Evolutionary conservation across 768 basidiomycete genomes (phyloP).

Genomic region (Bullera alba): DNA sequence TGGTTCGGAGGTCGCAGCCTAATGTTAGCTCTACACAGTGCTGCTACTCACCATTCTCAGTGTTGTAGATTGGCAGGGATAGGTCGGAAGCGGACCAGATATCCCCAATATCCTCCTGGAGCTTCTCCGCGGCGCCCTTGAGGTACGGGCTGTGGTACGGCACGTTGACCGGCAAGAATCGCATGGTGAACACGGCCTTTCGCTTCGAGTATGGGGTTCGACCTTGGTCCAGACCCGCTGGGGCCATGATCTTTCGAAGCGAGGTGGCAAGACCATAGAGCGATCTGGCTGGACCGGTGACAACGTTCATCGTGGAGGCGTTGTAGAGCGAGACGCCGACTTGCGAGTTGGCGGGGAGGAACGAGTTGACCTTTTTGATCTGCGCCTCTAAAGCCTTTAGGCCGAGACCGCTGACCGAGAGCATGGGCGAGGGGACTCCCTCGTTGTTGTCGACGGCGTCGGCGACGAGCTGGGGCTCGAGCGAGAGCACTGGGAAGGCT

Average conservation of each 20-base stretch:
- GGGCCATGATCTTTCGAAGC: slow-evolving; percentile 81
- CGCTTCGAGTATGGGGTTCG: slow-evolving; percentile 87
- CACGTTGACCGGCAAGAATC: slow-evolving; percentile 91
- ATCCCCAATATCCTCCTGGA: slow-evolving; percentile 70
- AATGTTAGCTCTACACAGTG: slow-evolving; percentile 16
- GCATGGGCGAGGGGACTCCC: slow-evolving; percentile 87
- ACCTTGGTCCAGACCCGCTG: slow-evolving; percentile 82
- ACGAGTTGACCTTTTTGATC: slow-evolving; percentile 76
- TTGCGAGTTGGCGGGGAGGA: slow-evolving; percentile 70
- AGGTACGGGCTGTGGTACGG: slow-evolving; percentile 94
- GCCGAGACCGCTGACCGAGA: slow-evolving; percentile 75
- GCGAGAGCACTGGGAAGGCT: slow-evolving; percentile 81
- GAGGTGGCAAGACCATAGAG: slow-evolving; percentile 91
- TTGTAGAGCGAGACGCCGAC: slow-evolving; percentile 86
- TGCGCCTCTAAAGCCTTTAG: slow-evolving; percentile 68
- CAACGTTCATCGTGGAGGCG: slow-evolving; percentile 80
- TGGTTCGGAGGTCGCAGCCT: slow-evolving; percentile 80
- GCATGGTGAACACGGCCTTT: slow-evolving; percentile 82
- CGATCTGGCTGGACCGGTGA: slow-evolving; percentile 83
- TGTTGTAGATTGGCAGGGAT: slow-evolving; percentile 79
- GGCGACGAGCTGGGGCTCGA: slow-evolving; percentile 79
- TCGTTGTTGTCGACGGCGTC: slow-evolving; percentile 88
- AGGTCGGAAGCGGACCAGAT: slow-evolving; percentile 63
- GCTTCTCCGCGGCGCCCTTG: slow-evolving; percentile 62
- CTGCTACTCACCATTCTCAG: slow-evolving; percentile 71